Conservation (phyloP, 768 basidiomycete genomes). For the Hygrocybe punicea region DNA sequence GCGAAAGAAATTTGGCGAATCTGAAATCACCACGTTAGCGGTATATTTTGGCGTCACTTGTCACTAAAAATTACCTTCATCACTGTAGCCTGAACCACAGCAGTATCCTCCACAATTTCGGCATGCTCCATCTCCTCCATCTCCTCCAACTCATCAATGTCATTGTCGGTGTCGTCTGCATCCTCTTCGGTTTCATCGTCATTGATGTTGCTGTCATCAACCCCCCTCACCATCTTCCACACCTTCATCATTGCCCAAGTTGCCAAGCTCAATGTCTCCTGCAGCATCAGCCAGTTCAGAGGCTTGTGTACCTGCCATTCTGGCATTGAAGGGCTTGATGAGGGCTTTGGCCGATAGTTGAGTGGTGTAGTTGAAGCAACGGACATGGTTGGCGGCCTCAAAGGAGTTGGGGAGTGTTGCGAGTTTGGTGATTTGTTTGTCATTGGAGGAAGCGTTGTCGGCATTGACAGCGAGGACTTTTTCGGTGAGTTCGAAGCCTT, state of each 20-base stretch:
- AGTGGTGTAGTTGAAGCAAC: conserved; percentile 27
- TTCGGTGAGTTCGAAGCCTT: conserved; percentile 13
- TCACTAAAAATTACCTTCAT: not conserved
- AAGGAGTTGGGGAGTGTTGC: too few relatives aligned
- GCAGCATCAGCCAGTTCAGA: too few relatives aligned
- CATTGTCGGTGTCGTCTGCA: too few relatives aligned
- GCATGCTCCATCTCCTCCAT: too few relatives aligned
- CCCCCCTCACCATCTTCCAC: too few relatives aligned
- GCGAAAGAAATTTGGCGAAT: conserved; percentile 20
- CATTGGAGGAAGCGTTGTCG: too few relatives aligned
- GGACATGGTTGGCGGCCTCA: conserved; percentile 3
- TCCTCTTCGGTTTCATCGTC: too few relatives aligned
- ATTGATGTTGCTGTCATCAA: too few relatives aligned
- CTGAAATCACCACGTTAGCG: conserved; percentile 8
- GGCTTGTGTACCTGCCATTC: not conserved
- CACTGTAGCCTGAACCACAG: not conserved
- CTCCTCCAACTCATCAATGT: too few relatives aligned
- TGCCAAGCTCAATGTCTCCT: not conserved
- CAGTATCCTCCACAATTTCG: too few relatives aligned
- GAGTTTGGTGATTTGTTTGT: too few relatives aligned
- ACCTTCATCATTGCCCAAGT: too few relatives aligned
- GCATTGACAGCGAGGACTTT: conserved; percentile 1
- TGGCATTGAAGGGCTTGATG: not conserved
- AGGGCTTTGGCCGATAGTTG: conserved; percentile 19
- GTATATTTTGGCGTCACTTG: not conserved